These are phyloP conservation scores for Tuber indicum DNA, from an alignment of 495 filamentous ascomycete species.

Conservation along the genomic window DNA sequence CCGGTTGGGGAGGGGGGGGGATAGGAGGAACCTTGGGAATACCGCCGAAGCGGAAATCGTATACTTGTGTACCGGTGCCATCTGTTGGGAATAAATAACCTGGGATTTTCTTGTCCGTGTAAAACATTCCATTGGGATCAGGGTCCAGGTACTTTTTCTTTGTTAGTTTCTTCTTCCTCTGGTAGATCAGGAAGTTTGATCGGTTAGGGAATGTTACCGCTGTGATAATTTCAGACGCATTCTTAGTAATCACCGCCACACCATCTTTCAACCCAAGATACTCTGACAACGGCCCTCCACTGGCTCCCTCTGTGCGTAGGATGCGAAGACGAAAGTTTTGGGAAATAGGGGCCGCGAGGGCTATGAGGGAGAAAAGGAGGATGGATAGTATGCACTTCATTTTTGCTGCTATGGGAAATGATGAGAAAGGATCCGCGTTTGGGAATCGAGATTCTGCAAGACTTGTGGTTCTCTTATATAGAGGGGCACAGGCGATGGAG, in stretches of 20 bases:
- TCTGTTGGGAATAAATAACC: background rate
- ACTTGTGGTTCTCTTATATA: background rate
- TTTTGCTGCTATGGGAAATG: background rate
- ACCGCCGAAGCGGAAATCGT: background rate
- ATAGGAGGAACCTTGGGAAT: background rate
- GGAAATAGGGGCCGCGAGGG: background rate
- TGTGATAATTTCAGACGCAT: background rate
- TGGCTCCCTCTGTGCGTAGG: background rate
- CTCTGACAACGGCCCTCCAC: background rate
- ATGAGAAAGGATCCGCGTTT: background rate
- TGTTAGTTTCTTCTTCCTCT: background rate
- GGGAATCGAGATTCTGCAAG: background rate
- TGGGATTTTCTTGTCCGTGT: background rate
- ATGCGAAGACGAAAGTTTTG: background rate
- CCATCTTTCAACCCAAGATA: background rate
- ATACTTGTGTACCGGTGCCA: background rate
- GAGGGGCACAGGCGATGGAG: background rate
- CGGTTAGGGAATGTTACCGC: background rate
- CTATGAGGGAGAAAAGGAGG: background rate
- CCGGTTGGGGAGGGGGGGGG: background rate
- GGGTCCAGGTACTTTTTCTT: background rate
- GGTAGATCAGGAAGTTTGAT: background rate
- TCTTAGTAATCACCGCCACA: background rate
- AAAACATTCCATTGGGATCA: background rate
- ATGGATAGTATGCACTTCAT: background rate